phyloP scores from a whole-genome alignment of 306 rosid species.

The Rosa multiflora region DNA sequence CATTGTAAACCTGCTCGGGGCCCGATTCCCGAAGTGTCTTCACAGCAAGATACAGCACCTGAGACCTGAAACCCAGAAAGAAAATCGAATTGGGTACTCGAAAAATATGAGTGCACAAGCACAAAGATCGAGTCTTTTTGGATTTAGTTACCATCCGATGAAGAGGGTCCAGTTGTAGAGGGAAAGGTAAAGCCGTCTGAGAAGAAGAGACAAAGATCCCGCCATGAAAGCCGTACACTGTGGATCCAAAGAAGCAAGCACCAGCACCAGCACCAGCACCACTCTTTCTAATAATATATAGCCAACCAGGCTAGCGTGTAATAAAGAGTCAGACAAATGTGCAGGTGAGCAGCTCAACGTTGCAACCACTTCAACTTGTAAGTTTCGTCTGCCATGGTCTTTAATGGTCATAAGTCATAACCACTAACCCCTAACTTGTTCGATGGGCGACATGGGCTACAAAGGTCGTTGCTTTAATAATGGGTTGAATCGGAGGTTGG shows the following conservation, averaged over 20 bases:
- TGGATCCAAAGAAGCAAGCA: neutral
- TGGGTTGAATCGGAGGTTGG: no score
- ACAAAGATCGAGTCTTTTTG: neutral
- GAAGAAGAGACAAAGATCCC: conserved; percentile 30
- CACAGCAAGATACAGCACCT: conserved; percentile 57
- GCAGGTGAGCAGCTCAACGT: no score
- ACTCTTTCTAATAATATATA: neutral
- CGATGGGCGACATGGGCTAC: no score
- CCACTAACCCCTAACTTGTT: no score
- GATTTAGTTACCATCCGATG: conserved; percentile 60
- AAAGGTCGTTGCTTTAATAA: no score
- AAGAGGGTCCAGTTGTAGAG: conserved; percentile 74
- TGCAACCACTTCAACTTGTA: no score
- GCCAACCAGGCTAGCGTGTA: neutral
- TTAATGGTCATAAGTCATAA: no score
- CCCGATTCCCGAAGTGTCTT: conserved; percentile 62
- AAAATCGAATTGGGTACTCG: neutral
- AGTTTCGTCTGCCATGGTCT: no score
- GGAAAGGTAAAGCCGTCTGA: conserved; percentile 63
- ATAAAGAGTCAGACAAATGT: no score
- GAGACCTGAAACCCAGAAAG: conserved; percentile 43
- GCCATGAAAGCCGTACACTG: conserved; percentile 43
- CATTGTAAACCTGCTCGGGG: conserved; percentile 62
- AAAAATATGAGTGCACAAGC: neutral
- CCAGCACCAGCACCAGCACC: neutral